Evolutionary conservation across 208 protist genomes (phyloP).

Genomic region (Leptomonas seymouri): DNA sequence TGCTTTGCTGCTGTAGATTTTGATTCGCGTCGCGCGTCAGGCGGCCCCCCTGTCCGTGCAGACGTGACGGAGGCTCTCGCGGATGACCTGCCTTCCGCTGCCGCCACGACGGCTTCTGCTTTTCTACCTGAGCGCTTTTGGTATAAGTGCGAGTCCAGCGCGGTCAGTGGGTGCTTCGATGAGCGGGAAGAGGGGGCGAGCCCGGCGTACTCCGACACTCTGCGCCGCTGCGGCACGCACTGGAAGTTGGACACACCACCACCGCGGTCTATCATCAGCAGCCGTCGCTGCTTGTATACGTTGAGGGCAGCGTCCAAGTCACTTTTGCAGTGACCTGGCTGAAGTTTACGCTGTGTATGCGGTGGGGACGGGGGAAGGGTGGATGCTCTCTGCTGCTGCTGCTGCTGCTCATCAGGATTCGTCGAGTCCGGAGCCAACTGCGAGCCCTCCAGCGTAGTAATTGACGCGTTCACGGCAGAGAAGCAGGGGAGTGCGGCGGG

Average conservation of each 20-base stretch:
- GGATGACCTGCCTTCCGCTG: too few relatives aligned
- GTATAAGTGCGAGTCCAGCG: constrained; percentile 14
- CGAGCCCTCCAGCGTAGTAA: background rate
- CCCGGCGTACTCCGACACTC: background rate
- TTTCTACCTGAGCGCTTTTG: background rate
- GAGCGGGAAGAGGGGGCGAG: constrained; percentile 20
- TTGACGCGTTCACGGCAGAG: background rate
- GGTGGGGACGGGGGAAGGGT: background rate
- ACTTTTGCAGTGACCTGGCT: constrained; percentile 4
- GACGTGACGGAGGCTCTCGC: too few relatives aligned
- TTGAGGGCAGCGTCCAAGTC: background rate
- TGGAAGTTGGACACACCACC: background rate
- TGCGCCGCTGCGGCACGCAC: background rate
- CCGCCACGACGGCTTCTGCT: too few relatives aligned
- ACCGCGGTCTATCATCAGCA: constrained; percentile 8
- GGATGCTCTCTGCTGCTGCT: background rate
- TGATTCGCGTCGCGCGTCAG: too few relatives aligned
- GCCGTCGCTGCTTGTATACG: constrained; percentile 1
- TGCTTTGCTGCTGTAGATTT: too few relatives aligned
- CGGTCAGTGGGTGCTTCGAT: constrained; percentile 9
- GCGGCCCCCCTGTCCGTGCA: background rate
- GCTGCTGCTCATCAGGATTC: background rate
- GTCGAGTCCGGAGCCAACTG: background rate
- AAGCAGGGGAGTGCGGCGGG: background rate
- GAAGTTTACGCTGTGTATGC: background rate